Evolutionary conservation across 2,329 filamentous ascomycete species (phyloP).

Genomic region (Colletotrichum aenigma): DNA sequence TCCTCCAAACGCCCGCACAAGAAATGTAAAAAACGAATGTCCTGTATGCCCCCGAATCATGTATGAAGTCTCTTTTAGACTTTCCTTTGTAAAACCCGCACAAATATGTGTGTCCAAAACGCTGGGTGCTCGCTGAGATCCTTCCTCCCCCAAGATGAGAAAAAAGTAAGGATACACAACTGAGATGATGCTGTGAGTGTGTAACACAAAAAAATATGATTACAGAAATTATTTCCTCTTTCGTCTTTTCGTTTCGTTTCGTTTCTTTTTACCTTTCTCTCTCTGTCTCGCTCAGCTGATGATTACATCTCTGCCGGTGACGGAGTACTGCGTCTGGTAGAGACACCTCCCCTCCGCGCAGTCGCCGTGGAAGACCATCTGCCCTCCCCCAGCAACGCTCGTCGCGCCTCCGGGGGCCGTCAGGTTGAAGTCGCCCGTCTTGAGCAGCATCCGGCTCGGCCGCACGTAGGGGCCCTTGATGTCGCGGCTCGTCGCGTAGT

Average conservation of each 20-base stretch:
- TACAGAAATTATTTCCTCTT: neutral
- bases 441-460: constrained; percentile 33
- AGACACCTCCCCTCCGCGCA: constrained; percentile 38
- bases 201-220: neutral
- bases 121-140: neutral
- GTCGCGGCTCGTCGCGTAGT: constrained; percentile 55
- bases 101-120: neutral
- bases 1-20: neutral
- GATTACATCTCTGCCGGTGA: constrained; percentile 17
- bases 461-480: constrained; percentile 42
- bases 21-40: neutral
- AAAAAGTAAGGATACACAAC: neutral
- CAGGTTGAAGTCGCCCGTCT: constrained; percentile 40
- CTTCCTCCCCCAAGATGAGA: neutral
- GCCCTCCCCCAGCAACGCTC: constrained; percentile 30
- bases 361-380: constrained; percentile 40
- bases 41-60: neutral
- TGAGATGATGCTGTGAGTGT: neutral
- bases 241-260: neutral
- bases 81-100: neutral
- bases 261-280: neutral
- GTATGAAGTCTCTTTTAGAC: neutral
- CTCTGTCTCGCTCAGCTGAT: neutral
- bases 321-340: constrained; percentile 30
- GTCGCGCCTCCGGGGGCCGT: constrained; percentile 46